Evolutionary conservation across 208 protist genomes (phyloP), one percentile per base, ranked within the genome.

Genomic region (Leishmania arabica): DNA sequence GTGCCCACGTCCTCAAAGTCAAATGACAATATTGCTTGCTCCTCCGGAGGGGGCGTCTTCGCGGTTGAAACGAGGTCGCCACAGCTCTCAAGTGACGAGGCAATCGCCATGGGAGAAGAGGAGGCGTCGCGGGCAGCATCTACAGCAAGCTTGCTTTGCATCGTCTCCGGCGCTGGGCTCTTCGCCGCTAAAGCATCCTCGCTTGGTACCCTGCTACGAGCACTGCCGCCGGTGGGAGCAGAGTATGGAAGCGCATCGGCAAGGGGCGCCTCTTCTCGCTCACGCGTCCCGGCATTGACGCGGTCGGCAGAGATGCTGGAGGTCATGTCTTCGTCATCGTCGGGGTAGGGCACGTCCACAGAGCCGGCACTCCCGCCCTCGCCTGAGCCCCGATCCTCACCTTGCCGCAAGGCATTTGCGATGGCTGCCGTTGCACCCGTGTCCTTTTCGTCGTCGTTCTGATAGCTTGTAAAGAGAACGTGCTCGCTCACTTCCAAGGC

Each of bases 271-370:
- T 47, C 72, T 13, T 51, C 54, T 51, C 56, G 34, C 40, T 77
- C 74, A 51, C 74, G 74, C 53, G 74, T 65, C 54, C 1, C 11
- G n/a, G 74, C 54, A n/a, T 56, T 51, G 34, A 77, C 37, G 40
- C 56, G 56, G 56, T 77, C 40, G 53, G 74, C 53, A 58, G 74
- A 51, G 19, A 51, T 27, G 54, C 73, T 77, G 31, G 56, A 77
- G 11, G 56, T 40, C 21, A 31, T 68, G 54, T 37, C 53, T 27
- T 75, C 47, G 74, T 49, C 40, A 31, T 54, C 56, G 37, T 53
- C 74, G 3, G 49, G 53, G 40, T 68, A 27, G 74, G 54, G 15
- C 27, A 45, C 19, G 34, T 66, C 74, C 53, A 27, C 8, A n/a
- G 8, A 34, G 40, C 40, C 66, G 21, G 4, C 8, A 51, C 74